Conservation (phyloP, 176 grass and related monocot genomes). For the Paspalum vaginatum region DNA sequence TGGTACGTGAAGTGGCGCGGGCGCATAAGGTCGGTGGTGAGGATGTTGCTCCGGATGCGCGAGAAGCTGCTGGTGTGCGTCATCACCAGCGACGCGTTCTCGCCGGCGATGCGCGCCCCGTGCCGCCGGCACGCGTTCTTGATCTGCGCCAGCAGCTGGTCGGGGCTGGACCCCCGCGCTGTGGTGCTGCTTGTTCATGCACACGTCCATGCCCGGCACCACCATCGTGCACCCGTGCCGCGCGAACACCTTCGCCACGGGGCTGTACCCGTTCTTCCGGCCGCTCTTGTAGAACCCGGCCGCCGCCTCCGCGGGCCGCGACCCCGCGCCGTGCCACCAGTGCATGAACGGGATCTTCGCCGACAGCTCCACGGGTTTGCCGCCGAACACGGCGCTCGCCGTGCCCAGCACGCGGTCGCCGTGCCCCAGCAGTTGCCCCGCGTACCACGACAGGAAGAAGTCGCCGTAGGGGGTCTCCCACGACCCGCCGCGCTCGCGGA, state of each 20-base stretch:
- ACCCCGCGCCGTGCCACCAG: constrained; percentile 66
- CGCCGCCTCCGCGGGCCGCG: constrained; percentile 67
- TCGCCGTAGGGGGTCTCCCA: constrained; percentile 74
- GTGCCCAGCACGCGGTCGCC: constrained; percentile 66
- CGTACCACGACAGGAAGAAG: constrained; percentile 98
- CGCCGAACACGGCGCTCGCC: constrained; percentile 55
- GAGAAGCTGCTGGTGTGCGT: constrained; percentile 55
- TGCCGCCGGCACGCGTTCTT: constrained; percentile 59
- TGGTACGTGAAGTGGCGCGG: constrained; percentile 60
- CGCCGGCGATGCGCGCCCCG: constrained; percentile 57
- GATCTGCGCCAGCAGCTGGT: constrained; percentile 66
- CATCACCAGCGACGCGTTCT: constrained; percentile 68
- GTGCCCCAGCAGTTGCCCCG: constrained; percentile 62
- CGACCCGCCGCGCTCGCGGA: constrained; percentile 66
- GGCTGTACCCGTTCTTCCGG: constrained; percentile 66
- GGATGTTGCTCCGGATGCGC: constrained; percentile 51
- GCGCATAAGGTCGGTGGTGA: constrained; percentile 42
- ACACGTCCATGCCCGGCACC: constrained; percentile 70
- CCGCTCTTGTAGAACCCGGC: constrained; percentile 75
- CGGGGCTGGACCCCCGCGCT: constrained; percentile 53
- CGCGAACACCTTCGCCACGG: constrained; percentile 70
- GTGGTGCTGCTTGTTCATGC: constrained; percentile 56
- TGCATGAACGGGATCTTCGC: constrained; percentile 81
- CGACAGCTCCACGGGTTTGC: constrained; percentile 57
- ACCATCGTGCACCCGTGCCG: constrained; percentile 62